Evolutionary conservation across 257 asterid genomes (phyloP), one percentile per base, ranked within the genome.

Genomic region (Mitragyna speciosa): DNA sequence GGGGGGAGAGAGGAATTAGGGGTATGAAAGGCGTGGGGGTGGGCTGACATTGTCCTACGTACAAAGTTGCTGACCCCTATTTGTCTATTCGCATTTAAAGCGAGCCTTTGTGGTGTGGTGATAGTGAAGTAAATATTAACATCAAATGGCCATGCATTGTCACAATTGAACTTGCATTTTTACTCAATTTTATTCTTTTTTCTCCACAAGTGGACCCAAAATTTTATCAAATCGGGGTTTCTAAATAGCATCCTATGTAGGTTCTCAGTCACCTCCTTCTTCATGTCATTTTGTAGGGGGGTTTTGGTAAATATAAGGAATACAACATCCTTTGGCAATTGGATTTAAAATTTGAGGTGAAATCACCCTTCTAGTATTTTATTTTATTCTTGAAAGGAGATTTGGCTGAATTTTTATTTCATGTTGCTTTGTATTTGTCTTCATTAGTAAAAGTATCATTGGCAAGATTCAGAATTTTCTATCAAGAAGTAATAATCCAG

Each of bases 81-180:
- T 89, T 92, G 89, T 93, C 87, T 83, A 83, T 85, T 93, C 97
- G 94, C 96, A 90, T 90, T 90, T 89, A 90, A 88, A 90, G 95
- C 94, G 91, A 89, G 94, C 87, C 85, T 83, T 87, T 91, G 78
- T 91, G 81, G 76, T 69, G 63, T 75, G 48, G 78, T 72, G 77
- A 71, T 15, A 41, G 48, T 75, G 56, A 36, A 28, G 47, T 63
- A 58, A 80, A 65, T 49, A n/a, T 41, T 15, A 66, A 75, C 45
- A 71, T 70, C 84, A 67, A 75, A 14, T 81, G 78, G 76, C 76
- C 76, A 82, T 85, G 81, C 86, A 82, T 79, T 79, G 81, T 82
- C 78, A 74, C 80, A 64, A 56, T 82, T 76, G 70, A 41, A 48
- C 72, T 43, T 82, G 51, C 48, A 14, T 20, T 83, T 75, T 59